These are phyloP conservation scores for Fusarium redolens DNA, from an alignment of 2,329 filamentous ascomycete species.

Conservation along the genomic window DNA sequence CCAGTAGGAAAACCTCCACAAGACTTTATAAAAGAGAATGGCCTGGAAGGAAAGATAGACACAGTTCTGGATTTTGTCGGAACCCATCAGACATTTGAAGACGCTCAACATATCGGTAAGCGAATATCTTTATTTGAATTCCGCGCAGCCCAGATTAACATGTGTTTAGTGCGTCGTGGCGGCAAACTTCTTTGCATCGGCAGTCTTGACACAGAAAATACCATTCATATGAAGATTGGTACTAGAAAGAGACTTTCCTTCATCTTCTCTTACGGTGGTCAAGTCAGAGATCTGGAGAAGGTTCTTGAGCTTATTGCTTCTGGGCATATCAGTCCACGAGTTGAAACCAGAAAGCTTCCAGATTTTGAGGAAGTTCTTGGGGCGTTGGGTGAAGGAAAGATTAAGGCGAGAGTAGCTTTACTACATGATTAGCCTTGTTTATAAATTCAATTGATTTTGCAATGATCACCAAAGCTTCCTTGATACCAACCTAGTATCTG, in stretches of 20 bases:
- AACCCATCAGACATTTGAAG: conserved; percentile 40
- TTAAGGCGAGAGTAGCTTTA: conserved; percentile 14
- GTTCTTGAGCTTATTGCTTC: conserved; percentile 40
- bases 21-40: conserved; percentile 11
- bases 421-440: conserved; percentile 6
- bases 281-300: conserved; percentile 52
- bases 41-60: conserved; percentile 18
- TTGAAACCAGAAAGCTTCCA: conserved; percentile 17
- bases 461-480: no score
- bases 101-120: conserved; percentile 38
- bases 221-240: conserved; percentile 57
- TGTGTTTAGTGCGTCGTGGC: conserved; percentile 22
- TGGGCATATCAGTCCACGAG: conserved; percentile 19
- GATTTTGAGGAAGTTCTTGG: conserved; percentile 28
- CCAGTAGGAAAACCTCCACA: conserved; percentile 21
- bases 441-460: not conserved
- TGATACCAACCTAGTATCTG: no score
- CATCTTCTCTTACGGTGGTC: conserved; percentile 58
- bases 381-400: conserved; percentile 7
- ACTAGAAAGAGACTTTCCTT: conserved; percentile 55
- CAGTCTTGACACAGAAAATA: conserved; percentile 53
- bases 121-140: not conserved
- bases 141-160: fast-evolving
- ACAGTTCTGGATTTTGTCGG: conserved; percentile 39
- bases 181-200: conserved; percentile 55